phyloP scores from a whole-genome alignment of 2,329 filamentous ascomycete genomes.

The Clarireedia sp. region DNA sequence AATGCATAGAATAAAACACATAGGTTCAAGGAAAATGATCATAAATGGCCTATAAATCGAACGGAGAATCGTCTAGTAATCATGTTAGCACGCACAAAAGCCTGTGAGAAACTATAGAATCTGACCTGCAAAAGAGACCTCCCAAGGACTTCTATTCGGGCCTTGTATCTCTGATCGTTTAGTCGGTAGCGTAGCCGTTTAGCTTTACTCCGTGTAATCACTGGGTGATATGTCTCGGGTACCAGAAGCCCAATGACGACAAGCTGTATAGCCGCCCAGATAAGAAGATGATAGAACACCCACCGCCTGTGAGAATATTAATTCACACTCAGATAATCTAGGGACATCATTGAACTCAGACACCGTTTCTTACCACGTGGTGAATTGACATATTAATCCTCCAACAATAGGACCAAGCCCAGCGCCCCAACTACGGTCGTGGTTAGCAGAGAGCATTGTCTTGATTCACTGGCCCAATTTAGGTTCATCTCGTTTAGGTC shows the following conservation, averaged over 20 bases:
- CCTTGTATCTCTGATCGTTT: neutral
- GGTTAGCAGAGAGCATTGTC: neutral
- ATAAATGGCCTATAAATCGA: conserved; percentile 61
- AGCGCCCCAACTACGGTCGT: conserved; percentile 38
- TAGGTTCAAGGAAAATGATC: conserved; percentile 70
- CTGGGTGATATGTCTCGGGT: conserved; percentile 52
- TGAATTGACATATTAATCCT: conserved; percentile 72
- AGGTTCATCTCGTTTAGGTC: too few species aligned
- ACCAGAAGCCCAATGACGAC: conserved; percentile 46
- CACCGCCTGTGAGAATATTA: conserved; percentile 57
- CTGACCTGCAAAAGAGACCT: neutral
- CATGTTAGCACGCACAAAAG: neutral
- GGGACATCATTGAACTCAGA: neutral
- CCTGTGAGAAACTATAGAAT: neutral
- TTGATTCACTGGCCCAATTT: too few species aligned
- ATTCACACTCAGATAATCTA: neutral
- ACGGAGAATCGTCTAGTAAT: conserved; percentile 34
- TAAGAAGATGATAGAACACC: conserved; percentile 47
- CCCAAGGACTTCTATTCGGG: neutral
- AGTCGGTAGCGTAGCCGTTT: conserved; percentile 9
- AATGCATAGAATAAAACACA: conserved; percentile 72
- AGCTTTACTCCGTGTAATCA: conserved; percentile 41
- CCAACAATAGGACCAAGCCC: conserved; percentile 55
- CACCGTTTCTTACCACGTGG: conserved; percentile 42
- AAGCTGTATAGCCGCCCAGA: conserved; percentile 45